phyloP scores from a whole-genome alignment of 2,329 filamentous ascomycete species.

The Colletotrichum higginsianum region DNA sequence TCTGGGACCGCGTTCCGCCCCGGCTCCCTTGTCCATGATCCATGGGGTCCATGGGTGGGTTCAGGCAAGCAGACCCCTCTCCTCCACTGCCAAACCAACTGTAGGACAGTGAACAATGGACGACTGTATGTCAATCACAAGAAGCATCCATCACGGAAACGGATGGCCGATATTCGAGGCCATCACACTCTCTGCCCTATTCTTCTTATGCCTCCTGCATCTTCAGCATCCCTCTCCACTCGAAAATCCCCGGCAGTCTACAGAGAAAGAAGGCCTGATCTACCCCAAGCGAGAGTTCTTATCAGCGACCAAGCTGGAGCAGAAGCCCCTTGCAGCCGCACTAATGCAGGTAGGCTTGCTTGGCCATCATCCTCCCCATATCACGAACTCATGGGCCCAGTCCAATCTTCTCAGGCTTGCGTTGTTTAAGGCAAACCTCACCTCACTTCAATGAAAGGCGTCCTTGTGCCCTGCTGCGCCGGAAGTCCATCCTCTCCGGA shows the following conservation, averaged over 20 bases:
- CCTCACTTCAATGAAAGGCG: neutral
- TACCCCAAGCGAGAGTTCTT: conserved; percentile 8
- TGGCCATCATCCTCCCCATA: conserved; percentile 22
- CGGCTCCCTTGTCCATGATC: conserved; percentile 19
- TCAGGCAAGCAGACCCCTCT: neutral
- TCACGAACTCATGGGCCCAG: neutral
- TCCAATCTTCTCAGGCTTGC: neutral
- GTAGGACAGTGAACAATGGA: conserved; percentile 3
- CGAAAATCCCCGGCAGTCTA: no score
- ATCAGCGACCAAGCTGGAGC: conserved; percentile 7
- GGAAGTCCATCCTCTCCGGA: neutral
- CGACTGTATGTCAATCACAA: neutral
- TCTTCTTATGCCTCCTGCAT: neutral
- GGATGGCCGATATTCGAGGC: no score
- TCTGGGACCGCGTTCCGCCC: neutral
- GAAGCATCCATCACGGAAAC: neutral
- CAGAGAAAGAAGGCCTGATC: neutral
- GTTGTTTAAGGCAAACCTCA: neutral
- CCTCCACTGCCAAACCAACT: neutral
- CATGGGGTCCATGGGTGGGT: neutral
- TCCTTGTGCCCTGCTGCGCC: neutral
- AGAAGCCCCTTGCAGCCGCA: conserved; percentile 35
- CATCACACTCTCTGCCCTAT: conserved; percentile 2
- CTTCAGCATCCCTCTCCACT: neutral
- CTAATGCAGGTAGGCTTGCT: conserved; percentile 36